A percentile compares a stretch with the other conserved stretches of the same genome.
These are phyloP conservation scores for Xylaria curta DNA, from an alignment of 495 filamentous ascomycete genomes.

Conservation along the genomic window DNA sequence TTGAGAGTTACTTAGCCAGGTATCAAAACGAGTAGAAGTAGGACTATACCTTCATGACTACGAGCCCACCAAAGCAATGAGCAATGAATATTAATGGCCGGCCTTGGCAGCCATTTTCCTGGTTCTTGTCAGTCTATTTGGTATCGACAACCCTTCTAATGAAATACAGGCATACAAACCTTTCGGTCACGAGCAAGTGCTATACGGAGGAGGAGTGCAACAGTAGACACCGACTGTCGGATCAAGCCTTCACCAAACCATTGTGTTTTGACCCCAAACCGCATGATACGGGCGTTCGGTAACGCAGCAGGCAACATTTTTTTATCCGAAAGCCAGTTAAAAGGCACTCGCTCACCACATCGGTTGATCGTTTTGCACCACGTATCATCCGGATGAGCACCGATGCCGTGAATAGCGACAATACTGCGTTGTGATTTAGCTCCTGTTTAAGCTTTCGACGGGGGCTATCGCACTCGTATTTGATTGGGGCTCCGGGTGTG, in stretches of 20 bases:
- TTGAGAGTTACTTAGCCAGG: background rate
- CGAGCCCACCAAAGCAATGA: background rate
- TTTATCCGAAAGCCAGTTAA: background rate
- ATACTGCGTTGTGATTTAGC: background rate
- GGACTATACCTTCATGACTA: slow-evolving; percentile 2
- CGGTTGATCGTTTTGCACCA: background rate
- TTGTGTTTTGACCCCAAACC: background rate
- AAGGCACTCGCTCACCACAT: background rate
- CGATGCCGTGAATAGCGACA: background rate
- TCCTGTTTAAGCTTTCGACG: background rate
- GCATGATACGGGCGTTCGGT: background rate
- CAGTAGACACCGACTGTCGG: background rate
- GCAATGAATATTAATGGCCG: slow-evolving; percentile 6
- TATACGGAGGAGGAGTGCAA: background rate
- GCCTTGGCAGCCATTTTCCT: background rate
- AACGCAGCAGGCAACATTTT: background rate
- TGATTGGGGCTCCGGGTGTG: background rate
- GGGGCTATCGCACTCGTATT: background rate
- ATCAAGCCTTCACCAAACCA: background rate
- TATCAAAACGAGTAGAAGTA: background rate
- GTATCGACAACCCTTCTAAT: background rate
- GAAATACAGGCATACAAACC: background rate
- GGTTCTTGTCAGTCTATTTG: background rate
- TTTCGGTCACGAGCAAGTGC: background rate
- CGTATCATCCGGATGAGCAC: background rate